Base-by-base conservation (phyloP, 129 eudicot species). In the Escallonia rubra region DNA sequence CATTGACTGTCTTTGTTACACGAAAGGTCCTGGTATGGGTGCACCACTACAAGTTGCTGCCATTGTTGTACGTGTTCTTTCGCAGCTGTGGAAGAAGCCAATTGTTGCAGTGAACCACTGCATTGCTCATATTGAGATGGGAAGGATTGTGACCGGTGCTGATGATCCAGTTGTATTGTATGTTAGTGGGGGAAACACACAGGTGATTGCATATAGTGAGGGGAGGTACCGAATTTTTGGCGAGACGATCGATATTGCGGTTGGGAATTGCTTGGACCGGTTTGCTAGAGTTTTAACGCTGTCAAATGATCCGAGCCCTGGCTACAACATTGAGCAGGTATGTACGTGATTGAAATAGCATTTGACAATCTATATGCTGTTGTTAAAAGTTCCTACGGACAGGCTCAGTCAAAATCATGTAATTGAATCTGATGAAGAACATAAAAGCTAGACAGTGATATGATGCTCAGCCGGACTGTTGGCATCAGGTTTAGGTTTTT, bases 41-140 rank as follows among this genome's bases (percentile, higher is more conserved):
- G 97, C 86, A 5, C 97, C 97, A 0, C 76, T 85, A 59, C 94
- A 91, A 80, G 85, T 91, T 44, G 69, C 96, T 57, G 97, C 97
- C 23, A 71, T 85, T 66, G 96, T 91, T 63, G 84, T 91, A 9
- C 84, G 97, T 52, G 82, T 91, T 59, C 84, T 91, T 49, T 88
- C 97, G 13, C 94, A 85, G 77, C 83, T 91, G 6, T 91, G 97
- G 97, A 88, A 88, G 74, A 91, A 88, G 75, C 98, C 98, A 3
- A 88, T 91, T 67, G 88, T 91, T 47, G 98, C 80, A 4, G 98
- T 91, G 43, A 91, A 91, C 73, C 98, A 91, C 56, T 91, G 96
- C 71, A 96, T 91, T 72, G 98, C 98, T 63, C 98, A 91, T 86
- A 88, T 91, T 74, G 98, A 91, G 66, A 91, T 91, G 98, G 98